Evolutionary conservation across 306 rosid species (phyloP), one percentile per base, ranked within the genome.

Genomic region (Canavalia gladiata): DNA sequence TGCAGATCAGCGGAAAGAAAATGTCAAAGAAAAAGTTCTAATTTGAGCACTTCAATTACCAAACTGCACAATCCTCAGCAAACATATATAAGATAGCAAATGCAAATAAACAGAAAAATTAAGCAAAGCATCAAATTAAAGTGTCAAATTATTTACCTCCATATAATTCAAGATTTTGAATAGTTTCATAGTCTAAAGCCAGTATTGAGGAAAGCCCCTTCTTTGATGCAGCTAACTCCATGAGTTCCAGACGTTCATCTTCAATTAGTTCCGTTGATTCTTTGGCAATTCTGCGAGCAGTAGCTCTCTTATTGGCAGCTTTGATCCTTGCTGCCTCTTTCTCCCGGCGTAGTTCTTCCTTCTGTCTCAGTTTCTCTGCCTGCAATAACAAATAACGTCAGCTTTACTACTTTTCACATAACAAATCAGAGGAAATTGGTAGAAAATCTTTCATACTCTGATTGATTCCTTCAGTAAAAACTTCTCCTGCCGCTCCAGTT

Each of bases 201-300:
- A 87, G 49, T 46, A 86, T 86, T 33, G 92, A 89, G 30, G 95
- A 82, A 60, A 93, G 78, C 46, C 91, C 92, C 84, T 85, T 93
- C 90, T 85, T 77, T 51, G 88, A 83, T 73, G 92, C 87, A 86
- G 94, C 92, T 69, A 93, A 76, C 67, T 93, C 92, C 97, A 93
- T 89, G 68, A 93, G 88, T 80, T 93, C 97, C 78, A 93, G 83
- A 35, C 73, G 86, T 72, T 93, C 97, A 88, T 93, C 97, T 49
- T 93, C 97, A 79, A 89, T 82, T 33, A 88, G 92, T 77, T 91
- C 95, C 79, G 62, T 68, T 42, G 95, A 88, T 81, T 89, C 97
- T 87, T 84, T 91, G 58, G 91, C 95, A 81, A 85, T 81, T 81
- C 81, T 86, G 73, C 97, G 94, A 80, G 97, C 88, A 83, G 82